Conservation (phyloP, 208 protist species). For the Trypanosomatidae sp. region DNA sequence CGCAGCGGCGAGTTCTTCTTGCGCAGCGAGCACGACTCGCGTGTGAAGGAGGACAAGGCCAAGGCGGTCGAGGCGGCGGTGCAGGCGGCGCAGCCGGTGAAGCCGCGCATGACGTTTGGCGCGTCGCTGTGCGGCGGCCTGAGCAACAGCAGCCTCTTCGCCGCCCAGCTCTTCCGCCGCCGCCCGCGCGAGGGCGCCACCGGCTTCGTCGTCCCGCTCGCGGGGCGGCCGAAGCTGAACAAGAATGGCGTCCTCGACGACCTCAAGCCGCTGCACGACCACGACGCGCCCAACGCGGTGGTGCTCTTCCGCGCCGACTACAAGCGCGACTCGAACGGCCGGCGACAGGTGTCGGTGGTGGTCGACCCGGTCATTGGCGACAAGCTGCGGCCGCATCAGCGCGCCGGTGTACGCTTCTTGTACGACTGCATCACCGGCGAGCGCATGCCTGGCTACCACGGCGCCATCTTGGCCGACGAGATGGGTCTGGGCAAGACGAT, state of each 20-base stretch:
- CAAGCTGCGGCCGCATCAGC: conserved; percentile 86
- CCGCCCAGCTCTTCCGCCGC: conserved; percentile 39
- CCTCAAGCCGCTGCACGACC: conserved; percentile 64
- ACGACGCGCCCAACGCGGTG: conserved; percentile 56
- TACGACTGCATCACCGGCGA: conserved; percentile 88
- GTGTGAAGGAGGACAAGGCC: conserved; percentile 66
- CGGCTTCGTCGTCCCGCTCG: conserved; percentile 65
- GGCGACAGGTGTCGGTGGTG: conserved; percentile 79
- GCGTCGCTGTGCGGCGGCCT: conserved; percentile 7
- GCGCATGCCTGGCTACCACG: conserved; percentile 80
- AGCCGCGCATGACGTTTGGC: conserved; percentile 69
- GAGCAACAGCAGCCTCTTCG: conserved; percentile 18
- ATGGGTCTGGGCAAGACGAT: conserved; percentile 97
- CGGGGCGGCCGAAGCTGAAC: conserved; percentile 54
- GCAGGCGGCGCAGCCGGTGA: conserved; percentile 22
- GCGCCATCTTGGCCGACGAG: conserved; percentile 90
- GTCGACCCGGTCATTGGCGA: conserved; percentile 87
- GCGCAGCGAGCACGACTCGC: conserved; percentile 60
- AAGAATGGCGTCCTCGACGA: conserved; percentile 46
- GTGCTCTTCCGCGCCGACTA: conserved; percentile 86
- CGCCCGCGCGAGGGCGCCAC: conserved; percentile 53
- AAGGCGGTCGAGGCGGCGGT: conserved; percentile 53
- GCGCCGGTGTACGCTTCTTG: conserved; percentile 83
- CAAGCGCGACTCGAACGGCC: conserved; percentile 70
- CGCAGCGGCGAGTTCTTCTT: conserved; percentile 86